phyloP scores from a whole-genome alignment of 345 rosid species.

The Kernera saxatilis region DNA sequence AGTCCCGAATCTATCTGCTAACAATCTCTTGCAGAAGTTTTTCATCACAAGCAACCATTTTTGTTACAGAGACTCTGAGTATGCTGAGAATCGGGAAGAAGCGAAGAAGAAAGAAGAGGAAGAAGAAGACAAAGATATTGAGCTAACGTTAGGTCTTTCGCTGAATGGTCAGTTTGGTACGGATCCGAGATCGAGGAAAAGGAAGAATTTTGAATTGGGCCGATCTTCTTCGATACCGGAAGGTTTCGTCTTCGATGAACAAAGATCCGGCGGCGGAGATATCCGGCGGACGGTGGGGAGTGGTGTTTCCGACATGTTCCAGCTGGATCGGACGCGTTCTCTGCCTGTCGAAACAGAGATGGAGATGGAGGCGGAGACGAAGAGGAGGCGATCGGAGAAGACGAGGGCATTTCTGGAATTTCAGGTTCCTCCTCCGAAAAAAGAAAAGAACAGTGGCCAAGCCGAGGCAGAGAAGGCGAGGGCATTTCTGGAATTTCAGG shows the following conservation, averaged over 20 bases:
- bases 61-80: constrained; percentile 8
- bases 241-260: constrained; percentile 27
- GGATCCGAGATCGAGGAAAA: constrained; percentile 54
- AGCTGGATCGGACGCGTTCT: constrained; percentile 57
- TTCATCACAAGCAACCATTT: constrained; percentile 19
- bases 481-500: neutral
- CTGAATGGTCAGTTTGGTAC: constrained; percentile 81
- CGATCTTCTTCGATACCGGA: constrained; percentile 73
- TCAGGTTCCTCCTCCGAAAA: neutral
- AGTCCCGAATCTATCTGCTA: constrained; percentile 13
- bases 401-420: constrained; percentile 20
- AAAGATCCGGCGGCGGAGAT: constrained; percentile 20
- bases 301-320: constrained; percentile 23
- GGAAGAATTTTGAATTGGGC: constrained; percentile 25
- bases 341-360: constrained; percentile 54
- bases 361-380: constrained; percentile 55
- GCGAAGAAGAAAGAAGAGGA: constrained; percentile 25
- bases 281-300: constrained; percentile 7
- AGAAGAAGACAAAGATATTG: constrained; percentile 44
- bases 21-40: constrained; percentile 23
- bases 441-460: neutral
- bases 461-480: neutral
- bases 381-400: constrained; percentile 62
- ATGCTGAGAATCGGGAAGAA: constrained; percentile 14
- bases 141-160: constrained; percentile 80